Conservation (phyloP, 306 rosid genomes). For the Arachis hypogaea region DNA sequence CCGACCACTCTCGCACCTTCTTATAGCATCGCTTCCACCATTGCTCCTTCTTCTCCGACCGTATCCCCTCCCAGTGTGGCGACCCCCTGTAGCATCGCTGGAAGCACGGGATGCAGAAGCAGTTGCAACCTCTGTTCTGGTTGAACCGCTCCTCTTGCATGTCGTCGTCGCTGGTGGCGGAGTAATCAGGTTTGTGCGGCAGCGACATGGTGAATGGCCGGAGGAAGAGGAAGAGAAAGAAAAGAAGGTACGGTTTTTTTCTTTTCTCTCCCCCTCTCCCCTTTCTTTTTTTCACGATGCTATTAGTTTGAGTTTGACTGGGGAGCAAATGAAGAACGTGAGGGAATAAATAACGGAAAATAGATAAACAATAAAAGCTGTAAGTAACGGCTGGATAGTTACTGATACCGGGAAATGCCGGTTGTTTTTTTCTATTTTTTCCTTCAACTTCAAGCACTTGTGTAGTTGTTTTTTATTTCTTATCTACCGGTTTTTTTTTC, state of each 20-base stretch:
- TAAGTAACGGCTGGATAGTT: constrained; percentile 6
- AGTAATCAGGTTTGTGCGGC: constrained; percentile 10
- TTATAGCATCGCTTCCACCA: constrained; percentile 67
- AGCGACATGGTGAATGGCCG: constrained; percentile 7
- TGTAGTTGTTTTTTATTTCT: background rate
- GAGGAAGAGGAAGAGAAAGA: constrained; percentile 26
- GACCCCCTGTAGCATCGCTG: constrained; percentile 16
- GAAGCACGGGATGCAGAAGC: constrained; percentile 50
- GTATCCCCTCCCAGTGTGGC: constrained; percentile 50
- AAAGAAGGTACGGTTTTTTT: background rate
- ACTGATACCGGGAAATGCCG: constrained; percentile 27
- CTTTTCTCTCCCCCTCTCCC: background rate
- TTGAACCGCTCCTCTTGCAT: constrained; percentile 26
- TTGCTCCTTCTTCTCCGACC: constrained; percentile 19
- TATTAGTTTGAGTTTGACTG: background rate
- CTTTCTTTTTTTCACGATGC: constrained; percentile 1
- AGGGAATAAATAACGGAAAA: constrained; percentile 14
- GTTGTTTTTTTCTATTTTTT: background rate
- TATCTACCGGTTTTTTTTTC: too few species aligned
- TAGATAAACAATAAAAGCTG: background rate
- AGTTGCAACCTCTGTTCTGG: constrained; percentile 47
- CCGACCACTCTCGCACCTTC: constrained; percentile 66
- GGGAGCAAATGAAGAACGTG: background rate
- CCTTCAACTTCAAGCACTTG: too few species aligned
- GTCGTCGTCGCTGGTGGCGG: constrained; percentile 12